These are phyloP conservation scores for Neurospora sp. DNA, from an alignment of 495 filamentous ascomycete species.

Conservation along the genomic window DNA sequence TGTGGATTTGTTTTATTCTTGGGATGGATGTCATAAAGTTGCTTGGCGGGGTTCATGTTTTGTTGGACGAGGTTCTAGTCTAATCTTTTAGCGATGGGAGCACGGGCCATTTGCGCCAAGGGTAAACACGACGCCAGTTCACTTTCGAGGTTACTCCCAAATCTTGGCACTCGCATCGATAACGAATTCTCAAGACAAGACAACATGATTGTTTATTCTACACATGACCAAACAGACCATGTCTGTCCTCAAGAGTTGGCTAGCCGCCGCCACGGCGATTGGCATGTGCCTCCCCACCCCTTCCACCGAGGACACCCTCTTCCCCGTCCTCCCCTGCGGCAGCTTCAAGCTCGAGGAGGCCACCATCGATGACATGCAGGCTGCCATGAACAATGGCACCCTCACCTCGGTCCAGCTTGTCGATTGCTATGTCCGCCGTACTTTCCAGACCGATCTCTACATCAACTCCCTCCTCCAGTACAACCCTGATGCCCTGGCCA, in stretches of 20 bases:
- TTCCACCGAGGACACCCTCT: conserved; percentile 4
- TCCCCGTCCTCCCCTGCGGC: conserved; percentile 51
- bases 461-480: conserved; percentile 46
- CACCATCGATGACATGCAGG: conserved; percentile 34
- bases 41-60: not conserved
- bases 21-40: not conserved
- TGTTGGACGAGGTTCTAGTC: not conserved
- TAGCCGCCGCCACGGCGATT: not conserved
- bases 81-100: not conserved
- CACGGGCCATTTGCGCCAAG: not conserved
- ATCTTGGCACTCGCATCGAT: not conserved
- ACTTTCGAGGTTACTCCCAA: not conserved
- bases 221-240: not conserved
- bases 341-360: conserved; percentile 53
- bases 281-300: not conserved
- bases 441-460: conserved; percentile 45
- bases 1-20: not conserved
- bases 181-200: not conserved
- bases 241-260: not conserved
- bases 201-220: not conserved
- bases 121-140: not conserved
- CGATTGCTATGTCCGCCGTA: conserved; percentile 42
- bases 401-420: conserved; percentile 40
- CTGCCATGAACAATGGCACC: conserved; percentile 23
- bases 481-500: conserved; percentile 49